Evolutionary conservation across 2,329 filamentous ascomycete species (phyloP).

Genomic region (Fusarium guadeloupense): DNA sequence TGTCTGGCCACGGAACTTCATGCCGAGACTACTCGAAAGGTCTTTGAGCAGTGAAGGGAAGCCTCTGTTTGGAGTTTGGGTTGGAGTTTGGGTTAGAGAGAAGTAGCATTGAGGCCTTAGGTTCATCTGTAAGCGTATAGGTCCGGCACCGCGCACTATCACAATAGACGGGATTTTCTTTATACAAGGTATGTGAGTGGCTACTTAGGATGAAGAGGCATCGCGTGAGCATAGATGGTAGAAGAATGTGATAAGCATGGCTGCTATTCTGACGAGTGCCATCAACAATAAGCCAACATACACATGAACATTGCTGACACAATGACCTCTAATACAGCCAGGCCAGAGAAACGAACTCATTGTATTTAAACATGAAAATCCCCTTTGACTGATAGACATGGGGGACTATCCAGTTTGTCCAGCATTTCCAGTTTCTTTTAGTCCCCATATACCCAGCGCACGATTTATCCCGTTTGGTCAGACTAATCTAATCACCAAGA

Average conservation of each 20-base stretch:
- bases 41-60: not conserved
- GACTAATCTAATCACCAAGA: not conserved
- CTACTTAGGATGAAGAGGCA: no score
- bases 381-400: no score
- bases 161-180: not conserved
- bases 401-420: no score
- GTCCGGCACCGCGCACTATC: not conserved
- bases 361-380: no score
- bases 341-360: not conserved
- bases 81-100: not conserved
- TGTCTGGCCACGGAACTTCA: conserved; percentile 32
- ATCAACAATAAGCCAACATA: not conserved
- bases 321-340: no score
- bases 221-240: no score
- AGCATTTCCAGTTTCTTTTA: no score
- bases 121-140: no score
- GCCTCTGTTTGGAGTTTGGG: not conserved
- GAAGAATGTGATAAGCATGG: no score
- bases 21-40: not conserved
- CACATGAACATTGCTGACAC: not conserved
- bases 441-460: not conserved
- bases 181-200: not conserved
- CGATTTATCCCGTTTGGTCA: not conserved
- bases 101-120: not conserved
- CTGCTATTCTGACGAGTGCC: no score